A percentile compares a stretch with the other conserved stretches of the same genome.
These are phyloP conservation scores for Butyriboletus loyo DNA, from an alignment of 768 basidiomycete genomes.

Conservation along the genomic window DNA sequence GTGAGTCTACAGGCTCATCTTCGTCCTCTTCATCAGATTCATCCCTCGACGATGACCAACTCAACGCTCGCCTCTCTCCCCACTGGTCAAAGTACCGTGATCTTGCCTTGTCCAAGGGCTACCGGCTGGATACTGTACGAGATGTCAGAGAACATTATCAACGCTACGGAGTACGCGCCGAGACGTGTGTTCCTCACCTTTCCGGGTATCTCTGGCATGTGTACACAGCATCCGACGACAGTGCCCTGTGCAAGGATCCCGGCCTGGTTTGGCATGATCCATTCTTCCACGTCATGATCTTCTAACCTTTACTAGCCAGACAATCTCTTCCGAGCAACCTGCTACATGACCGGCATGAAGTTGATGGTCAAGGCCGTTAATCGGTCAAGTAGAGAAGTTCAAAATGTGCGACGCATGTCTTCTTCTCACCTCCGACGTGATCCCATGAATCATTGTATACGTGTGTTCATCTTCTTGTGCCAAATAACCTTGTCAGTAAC, in stretches of 20 bases:
- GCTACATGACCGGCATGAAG: slow-evolving; percentile 46
- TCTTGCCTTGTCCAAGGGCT: slow-evolving; percentile 49
- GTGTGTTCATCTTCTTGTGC: slow-evolving; percentile 41
- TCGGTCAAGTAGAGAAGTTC: slow-evolving; percentile 57
- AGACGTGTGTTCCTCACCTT: slow-evolving; percentile 17
- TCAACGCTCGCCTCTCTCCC: slow-evolving; percentile 58
- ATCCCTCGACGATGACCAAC: slow-evolving; percentile 49
- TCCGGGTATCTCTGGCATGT: slow-evolving; percentile 36
- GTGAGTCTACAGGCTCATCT: slow-evolving; percentile 28
- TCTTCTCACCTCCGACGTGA: slow-evolving; percentile 49
- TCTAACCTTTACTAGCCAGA: slow-evolving; percentile 49
- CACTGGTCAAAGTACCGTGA: slow-evolving; percentile 57
- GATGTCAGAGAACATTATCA: slow-evolving; percentile 64
- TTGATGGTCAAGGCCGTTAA: slow-evolving; percentile 71
- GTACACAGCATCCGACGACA: slow-evolving; percentile 42
- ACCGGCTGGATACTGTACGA: slow-evolving; percentile 63
- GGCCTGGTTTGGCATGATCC: slow-evolving; percentile 51
- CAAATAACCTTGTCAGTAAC: slow-evolving; percentile 3
- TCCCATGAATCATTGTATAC: slow-evolving; percentile 75
- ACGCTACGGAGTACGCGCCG: slow-evolving; percentile 22
- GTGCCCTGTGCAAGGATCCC: slow-evolving; percentile 65
- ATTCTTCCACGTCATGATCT: neutral
- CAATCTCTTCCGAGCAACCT: slow-evolving; percentile 66
- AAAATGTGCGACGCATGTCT: slow-evolving; percentile 54
- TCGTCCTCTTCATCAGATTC: slow-evolving; percentile 48